Conservation (phyloP, 768 basidiomycete species). For the Tubosaeta sp. region DNA sequence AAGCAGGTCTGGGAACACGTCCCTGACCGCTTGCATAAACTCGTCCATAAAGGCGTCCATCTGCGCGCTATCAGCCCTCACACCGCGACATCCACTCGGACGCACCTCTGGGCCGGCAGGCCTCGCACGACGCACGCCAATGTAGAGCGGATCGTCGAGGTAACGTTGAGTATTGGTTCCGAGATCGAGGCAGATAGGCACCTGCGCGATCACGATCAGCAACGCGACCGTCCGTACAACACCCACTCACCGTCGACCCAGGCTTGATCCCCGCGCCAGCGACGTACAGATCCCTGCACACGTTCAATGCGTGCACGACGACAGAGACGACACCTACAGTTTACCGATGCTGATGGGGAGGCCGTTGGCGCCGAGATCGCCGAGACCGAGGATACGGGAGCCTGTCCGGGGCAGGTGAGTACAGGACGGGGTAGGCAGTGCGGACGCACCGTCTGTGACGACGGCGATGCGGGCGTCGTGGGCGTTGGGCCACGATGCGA, state of each 20-base stretch:
- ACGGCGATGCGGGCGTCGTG: constrained; percentile 59
- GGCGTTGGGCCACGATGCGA: constrained; percentile 47
- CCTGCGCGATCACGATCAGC: constrained; percentile 18
- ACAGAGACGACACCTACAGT: constrained; percentile 40
- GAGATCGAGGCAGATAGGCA: constrained; percentile 70
- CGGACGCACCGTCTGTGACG: constrained; percentile 62
- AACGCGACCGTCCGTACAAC: background rate
- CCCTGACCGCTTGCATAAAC: constrained; percentile 65
- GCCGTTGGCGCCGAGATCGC: constrained; percentile 39
- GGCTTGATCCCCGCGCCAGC: constrained; percentile 66
- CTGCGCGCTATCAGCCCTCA: constrained; percentile 25
- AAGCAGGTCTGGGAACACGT: constrained; percentile 61
- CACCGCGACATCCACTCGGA: background rate
- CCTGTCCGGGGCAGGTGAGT: constrained; percentile 29
- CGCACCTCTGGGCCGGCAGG: constrained; percentile 42
- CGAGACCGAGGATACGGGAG: constrained; percentile 71
- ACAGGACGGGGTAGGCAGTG: background rate
- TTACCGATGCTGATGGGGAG: constrained; percentile 67
- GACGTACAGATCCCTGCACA: constrained; percentile 56
- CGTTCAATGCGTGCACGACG: background rate
- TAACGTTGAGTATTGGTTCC: constrained; percentile 70
- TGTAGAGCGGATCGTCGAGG: constrained; percentile 69
- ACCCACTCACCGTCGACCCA: constrained; percentile 35
- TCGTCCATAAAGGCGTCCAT: constrained; percentile 74
- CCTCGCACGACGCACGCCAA: constrained; percentile 60